Base-by-base conservation (phyloP, 2,329 filamentous ascomycete genomes). In the Myotisia sp. region DNA sequence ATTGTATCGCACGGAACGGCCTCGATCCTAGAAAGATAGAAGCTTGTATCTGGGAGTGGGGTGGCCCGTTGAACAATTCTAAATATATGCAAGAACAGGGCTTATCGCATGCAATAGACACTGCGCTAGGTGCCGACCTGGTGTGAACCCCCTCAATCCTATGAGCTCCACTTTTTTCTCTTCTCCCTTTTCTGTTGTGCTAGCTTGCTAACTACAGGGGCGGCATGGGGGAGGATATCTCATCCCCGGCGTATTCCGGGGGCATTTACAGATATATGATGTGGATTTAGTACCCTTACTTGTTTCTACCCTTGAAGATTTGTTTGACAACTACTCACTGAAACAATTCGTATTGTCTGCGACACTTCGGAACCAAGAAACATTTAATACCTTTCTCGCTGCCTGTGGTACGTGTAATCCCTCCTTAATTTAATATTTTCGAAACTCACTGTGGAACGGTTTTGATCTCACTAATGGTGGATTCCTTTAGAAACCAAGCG, bases 321-420 rank as follows among this genome's bases (percentile, higher is more conserved):
- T 77, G 23, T 71, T 76, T 45, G 60, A 68, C 24, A 58, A 68
- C 41, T 65, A 68, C 40, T 52, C 61, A 10, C 47, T 60, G 19
- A 51, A 71, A 29, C 48, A 65, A 28, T 68, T 75, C 29, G 54
- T 79, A 37, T 69, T 78, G 41, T 65, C 72, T 3, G 68, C 70
- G 9, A 72, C 73, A 0, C 62, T 78, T 35, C 67, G 75, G 36
- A 78, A 77, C 39, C 59, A 66, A 36, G 58, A 73, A 34, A 79
- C 74, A 0, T 76, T 76, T 50, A 60, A 68, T 44, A 56, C 62
- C 17, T 77, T 79, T 47, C 49, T 65, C 43, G 55, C 64, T 37
- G 66, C 65, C 37, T 77, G 73, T 52, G 55, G 74, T 77, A 55
- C 49, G 71, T 50, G 23, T 26, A 29, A 9, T 28, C 34, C 17